Base-by-base conservation (phyloP, 768 basidiomycete species). In the Hydnomerulius pinastri region DNA sequence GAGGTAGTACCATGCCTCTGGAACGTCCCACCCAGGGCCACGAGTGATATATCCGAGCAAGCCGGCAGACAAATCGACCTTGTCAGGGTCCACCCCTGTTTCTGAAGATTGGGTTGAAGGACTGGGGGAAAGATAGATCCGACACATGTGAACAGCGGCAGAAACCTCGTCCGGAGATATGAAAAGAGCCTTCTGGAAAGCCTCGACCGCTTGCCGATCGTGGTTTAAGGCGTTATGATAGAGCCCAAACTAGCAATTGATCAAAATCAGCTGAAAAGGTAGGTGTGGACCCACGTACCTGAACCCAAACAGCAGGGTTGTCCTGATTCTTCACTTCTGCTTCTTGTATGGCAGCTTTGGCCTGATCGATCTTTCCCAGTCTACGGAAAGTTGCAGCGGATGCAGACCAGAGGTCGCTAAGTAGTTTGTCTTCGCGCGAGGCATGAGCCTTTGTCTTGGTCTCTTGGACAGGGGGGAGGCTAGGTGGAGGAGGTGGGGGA, bases 1-100 rank as follows among this genome's bases (percentile, higher is more conserved):
- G 12, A 98, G 77, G 65, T 85, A 90, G 67, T 88, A 96, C 96
- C 96, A 99, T 21, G 90, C 95, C 66, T 98, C 96, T 0, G 94
- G 82, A 2, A 89, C 80, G 65, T 97, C 87, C 93, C 94, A 98
- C 10, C 87, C 96, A 0, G 75, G 72, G 1, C 88, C 90, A 33
- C 83, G 81, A 0, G 92, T 90, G 41, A 93, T 63, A 55, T 89
- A 82, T 1, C 80, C 80, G 23, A 98, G 76, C 60, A 95, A 71
- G 2, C 87, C 87, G 4, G 90, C 92, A 0, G 91, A 91, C 32
- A 97, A 75, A 61, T 96, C 92, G 7, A 88, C 76, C 60, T 86
- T 79, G 55, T 72, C 76, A 38, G 62, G 59, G 6, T 66, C 65
- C 3, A 30, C 24, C 0, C 30, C n/a, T 2, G 58, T 32, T 3